These are phyloP conservation scores for Cercospora citrullina DNA, from an alignment of 2,329 filamentous ascomycete genomes.

Conservation along the genomic window DNA sequence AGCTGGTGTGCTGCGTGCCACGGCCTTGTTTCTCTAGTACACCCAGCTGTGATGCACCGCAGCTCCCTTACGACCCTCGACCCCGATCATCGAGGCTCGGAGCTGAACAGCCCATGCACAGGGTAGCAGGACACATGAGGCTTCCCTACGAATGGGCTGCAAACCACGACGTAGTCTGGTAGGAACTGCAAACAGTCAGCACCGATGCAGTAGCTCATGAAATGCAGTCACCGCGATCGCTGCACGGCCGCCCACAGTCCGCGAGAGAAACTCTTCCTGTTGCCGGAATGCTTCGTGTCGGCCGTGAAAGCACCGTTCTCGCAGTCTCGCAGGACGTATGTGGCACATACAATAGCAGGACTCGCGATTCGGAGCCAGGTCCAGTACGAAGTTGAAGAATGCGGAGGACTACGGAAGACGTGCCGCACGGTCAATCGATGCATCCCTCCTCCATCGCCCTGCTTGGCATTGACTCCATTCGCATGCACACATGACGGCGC, in stretches of 20 bases:
- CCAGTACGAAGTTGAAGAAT: background rate
- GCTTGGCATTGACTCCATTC: background rate
- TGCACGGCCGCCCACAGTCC: background rate
- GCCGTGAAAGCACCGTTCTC: background rate
- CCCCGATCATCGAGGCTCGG: background rate
- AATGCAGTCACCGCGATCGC: background rate
- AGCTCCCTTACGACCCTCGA: background rate
- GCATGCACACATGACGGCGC: background rate
- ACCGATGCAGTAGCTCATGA: background rate
- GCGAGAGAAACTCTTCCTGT: background rate
- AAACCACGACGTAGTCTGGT: background rate
- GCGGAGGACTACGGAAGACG: slow-evolving; percentile 1
- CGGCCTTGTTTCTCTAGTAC: background rate
- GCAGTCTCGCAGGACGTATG: background rate
- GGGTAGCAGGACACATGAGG: background rate
- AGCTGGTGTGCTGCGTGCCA: background rate
- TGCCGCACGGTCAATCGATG: background rate
- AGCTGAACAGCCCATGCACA: background rate
- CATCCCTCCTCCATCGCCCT: background rate
- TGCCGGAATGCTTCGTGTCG: background rate
- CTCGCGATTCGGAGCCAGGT: background rate
- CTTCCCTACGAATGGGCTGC: background rate
- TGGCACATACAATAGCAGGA: background rate
- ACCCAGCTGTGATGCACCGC: background rate
- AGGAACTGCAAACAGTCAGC: background rate